Evolutionary conservation across 202 grass and related monocot genomes (phyloP), one percentile per base, ranked within the genome.

Genomic region (Miscanthus sacchariflorus): DNA sequence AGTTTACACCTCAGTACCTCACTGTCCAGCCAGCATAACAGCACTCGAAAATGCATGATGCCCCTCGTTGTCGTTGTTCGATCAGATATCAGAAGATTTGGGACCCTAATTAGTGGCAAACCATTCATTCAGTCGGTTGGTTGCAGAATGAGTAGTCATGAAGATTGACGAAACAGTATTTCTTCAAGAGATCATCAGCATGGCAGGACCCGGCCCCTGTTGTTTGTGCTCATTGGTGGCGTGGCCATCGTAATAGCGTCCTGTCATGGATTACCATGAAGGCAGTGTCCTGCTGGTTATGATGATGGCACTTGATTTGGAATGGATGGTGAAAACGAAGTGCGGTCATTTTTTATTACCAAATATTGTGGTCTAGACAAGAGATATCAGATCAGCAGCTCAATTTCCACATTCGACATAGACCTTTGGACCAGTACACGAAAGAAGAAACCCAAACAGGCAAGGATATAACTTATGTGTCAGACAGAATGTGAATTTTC

Each of bases 311-410:
- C 66, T 61, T n/a, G 63, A 33, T 58, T 77, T 35, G 61, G 18
- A 35, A 43, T 13, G 43, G 46, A 44, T 43, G 72, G 12, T 2
- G 49, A n/a, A 76, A 69, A 44, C 33, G 3, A 42, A 68, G 46
- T 2, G 35, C 21, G 46, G 79, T 83, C 79, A 67, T 83, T 77
- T 82, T 83, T 70, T 70, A 88, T 38, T 56, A 28, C 70, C 35
- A 70, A 48, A 83, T 63, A 21, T 48, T 9, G 46, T 59, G 24
- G 3, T 36, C 1, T 10, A 48, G 4, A 65, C 23, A 33, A 2
- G 5, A 21, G 17, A 27, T 6, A 49, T 52, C 12, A 42, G 8
- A 27, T 28, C 14, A 64, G 38, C 81, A 19, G 23, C 28, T 17
- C 50, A 19, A 12, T 48, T 38, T 24, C 40, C 13, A 48, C 18